Base-by-base conservation (phyloP, 176 grass and related monocot genomes). In the Zea luxurians region DNA sequence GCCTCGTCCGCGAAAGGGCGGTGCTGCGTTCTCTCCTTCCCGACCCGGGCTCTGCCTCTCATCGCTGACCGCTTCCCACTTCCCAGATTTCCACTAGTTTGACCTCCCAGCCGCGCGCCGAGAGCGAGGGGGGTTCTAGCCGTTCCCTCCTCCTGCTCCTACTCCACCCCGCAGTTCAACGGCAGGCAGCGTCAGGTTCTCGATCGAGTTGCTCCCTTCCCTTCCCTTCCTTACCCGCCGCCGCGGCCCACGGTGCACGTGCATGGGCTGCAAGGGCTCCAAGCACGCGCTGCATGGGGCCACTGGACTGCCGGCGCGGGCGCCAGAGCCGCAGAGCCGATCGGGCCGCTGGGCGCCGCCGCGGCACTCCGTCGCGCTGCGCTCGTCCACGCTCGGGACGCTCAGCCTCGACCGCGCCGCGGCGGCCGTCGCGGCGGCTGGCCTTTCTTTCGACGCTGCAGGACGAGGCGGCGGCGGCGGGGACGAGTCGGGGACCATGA, bases 241-340 rank as follows among this genome's bases (percentile, higher is more conserved):
- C 34, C 34, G 0, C 37, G 17, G 4, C 2, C 10, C 66, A 52
- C 49, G 49, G 4, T 5, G 48, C 4, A 52, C 13, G 48, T 50
- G 13, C 21, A 97, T 97, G 94, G 94, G 94, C 34, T 97, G 94
- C 86, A 88, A 88, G 54, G 83, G 84, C n/a, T 97, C 94, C 0
- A 97, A 97, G 82, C 75, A 93, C 66, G 72, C 77, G 77, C 66
- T 80, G 61, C 67, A 62, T 44, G 82, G 48, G 3, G 68, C 49
- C 4, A 4, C 3, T 36, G 44, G 60, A 0, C 38, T 58, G 21
- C 53, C 42, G 2, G 27, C 73, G 74, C 10, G 6, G 9, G 36
- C 37, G 66, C 82, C 79, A 13, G 88, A 88, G 38, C 48, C 49
- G 67, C 37, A 67, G 61, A 50, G 38, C 3, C 38, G 38, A 4